Conservation (phyloP, 192 early-diverging fungal genomes). For the Backusella liffmaniae region DNA sequence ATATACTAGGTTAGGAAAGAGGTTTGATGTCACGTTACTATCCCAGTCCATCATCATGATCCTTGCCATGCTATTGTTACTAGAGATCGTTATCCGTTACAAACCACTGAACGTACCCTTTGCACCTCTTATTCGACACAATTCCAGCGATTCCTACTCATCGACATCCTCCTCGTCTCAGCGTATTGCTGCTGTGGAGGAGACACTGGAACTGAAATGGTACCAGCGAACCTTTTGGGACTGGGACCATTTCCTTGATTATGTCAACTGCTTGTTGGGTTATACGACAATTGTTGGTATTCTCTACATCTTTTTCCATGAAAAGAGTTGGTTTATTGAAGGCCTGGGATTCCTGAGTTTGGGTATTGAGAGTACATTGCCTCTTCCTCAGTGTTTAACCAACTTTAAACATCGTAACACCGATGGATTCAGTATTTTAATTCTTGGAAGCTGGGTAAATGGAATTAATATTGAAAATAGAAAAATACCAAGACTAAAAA, state of each 20-base stretch:
- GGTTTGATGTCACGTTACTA: constrained; percentile 52
- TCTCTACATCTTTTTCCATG: constrained; percentile 31
- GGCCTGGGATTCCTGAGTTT: constrained; percentile 41
- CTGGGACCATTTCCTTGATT: constrained; percentile 41
- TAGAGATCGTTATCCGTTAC: constrained; percentile 47
- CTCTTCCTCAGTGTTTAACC: constrained; percentile 53
- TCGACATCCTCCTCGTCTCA: background rate
- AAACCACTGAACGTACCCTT: constrained; percentile 23
- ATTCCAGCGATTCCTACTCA: background rate
- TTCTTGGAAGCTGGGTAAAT: constrained; percentile 37
- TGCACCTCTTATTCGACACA: background rate
- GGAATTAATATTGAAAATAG: background rate
- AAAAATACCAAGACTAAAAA: background rate
- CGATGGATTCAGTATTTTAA: constrained; percentile 45
- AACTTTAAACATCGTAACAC: constrained; percentile 47
- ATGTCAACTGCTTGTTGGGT: constrained; percentile 30
- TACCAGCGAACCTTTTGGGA: constrained; percentile 36
- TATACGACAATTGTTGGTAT: constrained; percentile 23
- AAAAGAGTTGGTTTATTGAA: constrained; percentile 31
- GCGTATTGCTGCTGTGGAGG: constrained; percentile 6
- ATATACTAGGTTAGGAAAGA: constrained; percentile 35
- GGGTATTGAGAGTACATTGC: constrained; percentile 58
- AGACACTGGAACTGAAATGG: constrained; percentile 2
- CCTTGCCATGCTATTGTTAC: constrained; percentile 46
- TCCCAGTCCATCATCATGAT: constrained; percentile 59